A percentile compares a stretch with the other conserved stretches of the same genome.
Conservation (phyloP, 768 basidiomycete species). For the Tricholoma matsutake region DNA sequence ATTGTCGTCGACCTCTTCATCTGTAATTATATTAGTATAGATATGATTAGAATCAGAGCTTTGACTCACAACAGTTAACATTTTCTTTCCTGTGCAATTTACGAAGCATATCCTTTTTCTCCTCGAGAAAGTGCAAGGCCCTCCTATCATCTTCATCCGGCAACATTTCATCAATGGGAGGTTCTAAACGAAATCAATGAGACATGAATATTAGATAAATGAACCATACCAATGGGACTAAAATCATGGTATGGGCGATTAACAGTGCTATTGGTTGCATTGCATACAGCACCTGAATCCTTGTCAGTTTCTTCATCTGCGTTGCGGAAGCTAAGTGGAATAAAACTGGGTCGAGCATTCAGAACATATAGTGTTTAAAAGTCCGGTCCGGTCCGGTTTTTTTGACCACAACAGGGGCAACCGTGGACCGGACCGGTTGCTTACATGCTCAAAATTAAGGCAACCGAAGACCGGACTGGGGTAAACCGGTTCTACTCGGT, state of each 20-base stretch:
- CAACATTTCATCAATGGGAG: background rate
- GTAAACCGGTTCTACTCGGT: too few species aligned
- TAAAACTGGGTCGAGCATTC: background rate
- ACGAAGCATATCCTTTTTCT: too few species aligned
- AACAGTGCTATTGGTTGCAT: background rate
- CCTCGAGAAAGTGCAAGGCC: background rate
- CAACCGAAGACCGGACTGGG: too few species aligned
- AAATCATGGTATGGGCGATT: background rate
- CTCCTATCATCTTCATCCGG: background rate
- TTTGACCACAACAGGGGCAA: too few species aligned
- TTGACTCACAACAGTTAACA: background rate
- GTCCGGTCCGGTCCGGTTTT: too few species aligned
- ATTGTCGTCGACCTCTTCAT: background rate
- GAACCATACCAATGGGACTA: background rate
- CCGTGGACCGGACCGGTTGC: too few species aligned
- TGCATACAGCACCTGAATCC: background rate
- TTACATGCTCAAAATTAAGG: too few species aligned
- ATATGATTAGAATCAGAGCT: background rate
- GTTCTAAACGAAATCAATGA: background rate
- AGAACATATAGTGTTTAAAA: too few species aligned
- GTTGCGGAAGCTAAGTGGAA: background rate
- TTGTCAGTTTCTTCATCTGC: background rate
- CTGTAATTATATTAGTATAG: background rate
- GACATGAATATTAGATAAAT: background rate
- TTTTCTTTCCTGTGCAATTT: too few species aligned